A percentile compares a stretch with the other conserved stretches of the same genome.
These are phyloP conservation scores for Penicillium sp. DNA, from an alignment of 2,329 filamentous ascomycete species.

Conservation along the genomic window DNA sequence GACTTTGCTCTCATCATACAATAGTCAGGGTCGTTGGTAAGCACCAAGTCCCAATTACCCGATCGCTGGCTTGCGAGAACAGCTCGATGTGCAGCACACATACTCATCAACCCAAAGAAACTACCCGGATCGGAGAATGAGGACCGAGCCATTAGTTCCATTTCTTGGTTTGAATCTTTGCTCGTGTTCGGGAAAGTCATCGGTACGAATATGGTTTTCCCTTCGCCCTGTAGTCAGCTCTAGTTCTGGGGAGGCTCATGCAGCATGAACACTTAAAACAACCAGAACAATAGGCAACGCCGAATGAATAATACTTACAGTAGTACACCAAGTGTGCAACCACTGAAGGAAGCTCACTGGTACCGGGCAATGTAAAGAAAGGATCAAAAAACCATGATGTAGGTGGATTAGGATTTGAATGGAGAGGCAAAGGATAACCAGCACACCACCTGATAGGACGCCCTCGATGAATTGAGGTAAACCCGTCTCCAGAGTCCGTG, in stretches of 20 bases:
- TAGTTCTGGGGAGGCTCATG: not conserved
- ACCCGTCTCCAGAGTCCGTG: not conserved
- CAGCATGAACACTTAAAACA: not conserved
- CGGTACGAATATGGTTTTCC: slow-evolving; percentile 37
- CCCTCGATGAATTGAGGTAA: slow-evolving; percentile 10
- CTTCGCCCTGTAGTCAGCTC: slow-evolving; percentile 23
- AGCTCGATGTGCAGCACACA: slow-evolving; percentile 41
- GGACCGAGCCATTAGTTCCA: slow-evolving; percentile 31
- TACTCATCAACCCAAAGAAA: slow-evolving; percentile 42
- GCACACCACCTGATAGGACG: slow-evolving; percentile 21
- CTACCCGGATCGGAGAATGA: slow-evolving; percentile 37
- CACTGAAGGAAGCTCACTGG: slow-evolving; percentile 24
- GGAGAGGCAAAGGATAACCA: slow-evolving; percentile 14
- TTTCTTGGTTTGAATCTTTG: slow-evolving; percentile 22
- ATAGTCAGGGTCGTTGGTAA: slow-evolving; percentile 36
- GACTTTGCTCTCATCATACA: slow-evolving; percentile 40
- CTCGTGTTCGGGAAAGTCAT: slow-evolving; percentile 39
- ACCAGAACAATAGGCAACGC: not conserved
- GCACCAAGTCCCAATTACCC: slow-evolving; percentile 20
- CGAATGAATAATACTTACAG: slow-evolving; percentile 26
- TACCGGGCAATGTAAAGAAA: slow-evolving; percentile 34
- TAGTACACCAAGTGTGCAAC: slow-evolving; percentile 33
- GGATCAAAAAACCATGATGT: slow-evolving; percentile 34
- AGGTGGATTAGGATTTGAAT: slow-evolving; percentile 20
- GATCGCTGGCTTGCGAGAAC: slow-evolving; percentile 28